A percentile compares a stretch with the other conserved stretches of the same genome.
Evolutionary conservation across 805 yeast genomes (phyloP).

Genomic region (Candida awuae): DNA sequence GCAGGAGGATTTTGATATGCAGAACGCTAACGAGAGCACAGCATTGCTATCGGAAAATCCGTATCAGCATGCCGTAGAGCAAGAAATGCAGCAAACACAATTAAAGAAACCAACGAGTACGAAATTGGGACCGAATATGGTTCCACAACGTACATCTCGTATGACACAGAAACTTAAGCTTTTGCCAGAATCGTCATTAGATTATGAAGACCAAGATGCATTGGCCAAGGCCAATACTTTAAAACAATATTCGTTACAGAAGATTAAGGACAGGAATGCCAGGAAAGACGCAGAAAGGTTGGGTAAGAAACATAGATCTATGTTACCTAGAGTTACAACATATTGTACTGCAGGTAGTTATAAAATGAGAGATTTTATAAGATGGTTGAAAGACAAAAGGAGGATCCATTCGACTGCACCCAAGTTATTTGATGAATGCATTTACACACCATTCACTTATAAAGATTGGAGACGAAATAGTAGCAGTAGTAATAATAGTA

Average conservation of each 20-base stretch:
- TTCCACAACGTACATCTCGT: constrained; percentile 68
- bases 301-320: constrained; percentile 76
- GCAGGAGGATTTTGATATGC: neutral
- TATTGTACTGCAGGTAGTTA: constrained; percentile 94
- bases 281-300: constrained; percentile 89
- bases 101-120: constrained; percentile 25
- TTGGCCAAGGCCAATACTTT: constrained; percentile 15
- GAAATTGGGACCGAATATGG: constrained; percentile 40
- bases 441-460: constrained; percentile 83
- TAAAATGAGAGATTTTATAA: constrained; percentile 73
- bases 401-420: constrained; percentile 72
- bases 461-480: constrained; percentile 62
- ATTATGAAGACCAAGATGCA: constrained; percentile 11
- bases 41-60: constrained; percentile 29
- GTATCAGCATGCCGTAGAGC: constrained; percentile 12
- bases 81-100: neutral
- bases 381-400: constrained; percentile 79
- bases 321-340: constrained; percentile 90
- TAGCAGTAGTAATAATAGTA: constrained; percentile 7
- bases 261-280: constrained; percentile 82
- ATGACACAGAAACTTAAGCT: constrained; percentile 67
- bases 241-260: constrained; percentile 54
- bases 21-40: constrained; percentile 18
- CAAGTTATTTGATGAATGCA: constrained; percentile 85
- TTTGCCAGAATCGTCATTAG: constrained; percentile 49